Conservation (phyloP, 352 stramenopile species). For the Phytophthora litchii region DNA sequence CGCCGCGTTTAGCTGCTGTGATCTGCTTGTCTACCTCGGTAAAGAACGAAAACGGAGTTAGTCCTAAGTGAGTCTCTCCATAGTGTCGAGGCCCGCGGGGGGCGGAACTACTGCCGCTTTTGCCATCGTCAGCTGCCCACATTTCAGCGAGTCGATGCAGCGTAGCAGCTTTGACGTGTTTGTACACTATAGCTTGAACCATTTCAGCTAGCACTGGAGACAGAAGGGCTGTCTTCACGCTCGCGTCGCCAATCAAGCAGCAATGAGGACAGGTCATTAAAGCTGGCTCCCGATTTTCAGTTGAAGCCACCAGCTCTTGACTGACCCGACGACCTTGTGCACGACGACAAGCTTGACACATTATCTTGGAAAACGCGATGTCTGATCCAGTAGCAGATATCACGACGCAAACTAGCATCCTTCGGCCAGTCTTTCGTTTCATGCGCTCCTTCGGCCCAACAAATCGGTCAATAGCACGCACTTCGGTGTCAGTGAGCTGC, state of each 20-base stretch:
- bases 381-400: constrained; percentile 41
- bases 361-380: constrained; percentile 50
- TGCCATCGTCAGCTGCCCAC: constrained; percentile 25
- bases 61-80: constrained; percentile 40
- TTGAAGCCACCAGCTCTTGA: constrained; percentile 22
- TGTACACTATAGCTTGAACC: constrained; percentile 52
- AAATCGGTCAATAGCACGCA: constrained; percentile 56
- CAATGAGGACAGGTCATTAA: constrained; percentile 68
- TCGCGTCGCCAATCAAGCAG: constrained; percentile 27
- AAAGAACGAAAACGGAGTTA: constrained; percentile 72
- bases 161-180: constrained; percentile 57
- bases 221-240: constrained; percentile 23
- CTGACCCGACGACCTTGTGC: constrained; percentile 61
- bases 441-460: constrained; percentile 47
- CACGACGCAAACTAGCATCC: constrained; percentile 55
- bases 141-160: constrained; percentile 57
- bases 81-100: constrained; percentile 8
- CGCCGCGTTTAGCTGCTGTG: constrained; percentile 50
- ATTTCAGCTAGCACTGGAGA: constrained; percentile 41
- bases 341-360: constrained; percentile 55
- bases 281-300: constrained; percentile 12
- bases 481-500: constrained; percentile 57
- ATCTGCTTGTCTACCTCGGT: constrained; percentile 58
- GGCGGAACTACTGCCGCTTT: constrained; percentile 10
- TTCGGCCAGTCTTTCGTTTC: constrained; percentile 16